Evolutionary conservation across 140 eudicot species (phyloP).

Genomic region (Anethum foeniculum): DNA sequence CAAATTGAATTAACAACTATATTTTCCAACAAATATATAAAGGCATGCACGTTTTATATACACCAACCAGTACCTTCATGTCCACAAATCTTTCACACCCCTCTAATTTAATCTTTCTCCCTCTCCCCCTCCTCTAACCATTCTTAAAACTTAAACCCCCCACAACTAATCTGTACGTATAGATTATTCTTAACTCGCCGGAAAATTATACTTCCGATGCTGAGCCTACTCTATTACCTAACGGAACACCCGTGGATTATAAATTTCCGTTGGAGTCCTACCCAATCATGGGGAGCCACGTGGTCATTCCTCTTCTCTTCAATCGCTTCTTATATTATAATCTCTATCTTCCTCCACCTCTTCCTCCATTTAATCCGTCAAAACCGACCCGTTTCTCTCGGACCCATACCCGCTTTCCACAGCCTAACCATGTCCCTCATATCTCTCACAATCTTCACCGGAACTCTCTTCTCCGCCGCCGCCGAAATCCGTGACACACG

Average conservation of each 20-base stretch:
- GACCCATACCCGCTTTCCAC: slow-evolving; percentile 76
- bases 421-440: slow-evolving; percentile 55
- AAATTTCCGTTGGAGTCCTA: slow-evolving; percentile 64
- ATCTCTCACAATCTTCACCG: slow-evolving; percentile 67
- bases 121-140: background rate
- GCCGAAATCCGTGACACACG: slow-evolving; percentile 82
- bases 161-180: background rate
- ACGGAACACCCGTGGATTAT: slow-evolving; percentile 63
- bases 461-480: slow-evolving; percentile 59
- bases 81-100: background rate
- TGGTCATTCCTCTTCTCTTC: slow-evolving; percentile 66
- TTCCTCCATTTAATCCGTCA: slow-evolving; percentile 32
- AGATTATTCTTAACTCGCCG: background rate
- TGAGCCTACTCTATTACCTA: slow-evolving; percentile 29
- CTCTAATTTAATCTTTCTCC: slow-evolving; percentile 1
- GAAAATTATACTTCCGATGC: background rate
- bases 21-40: background rate
- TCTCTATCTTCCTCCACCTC: slow-evolving; percentile 40
- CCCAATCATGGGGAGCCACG: slow-evolving; percentile 72
- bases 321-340: slow-evolving; percentile 32
- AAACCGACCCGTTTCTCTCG: slow-evolving; percentile 55
- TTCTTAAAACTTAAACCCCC: background rate
- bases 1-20: no score
- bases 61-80: background rate
- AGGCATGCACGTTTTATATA: background rate